phyloP scores from a whole-genome alignment of 1,139 yeast species.

The Lipomyces yarrowii region DNA sequence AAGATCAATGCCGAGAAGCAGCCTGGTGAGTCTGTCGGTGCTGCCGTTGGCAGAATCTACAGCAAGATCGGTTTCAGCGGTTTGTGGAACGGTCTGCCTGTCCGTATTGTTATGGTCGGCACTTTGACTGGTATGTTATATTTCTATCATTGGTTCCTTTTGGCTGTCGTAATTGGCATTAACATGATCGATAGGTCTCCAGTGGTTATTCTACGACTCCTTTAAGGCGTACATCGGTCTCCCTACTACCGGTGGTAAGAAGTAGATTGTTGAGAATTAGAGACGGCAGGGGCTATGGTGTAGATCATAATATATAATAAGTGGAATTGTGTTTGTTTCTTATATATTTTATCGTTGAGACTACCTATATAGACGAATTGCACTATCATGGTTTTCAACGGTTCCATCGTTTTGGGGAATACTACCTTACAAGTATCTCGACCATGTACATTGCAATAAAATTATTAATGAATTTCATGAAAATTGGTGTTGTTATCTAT shows the following conservation, averaged over 20 bases:
- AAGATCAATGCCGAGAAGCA: slow-evolving; percentile 78
- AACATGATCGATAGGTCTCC: slow-evolving; percentile 58
- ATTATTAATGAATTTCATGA: neutral
- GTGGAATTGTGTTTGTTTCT: neutral
- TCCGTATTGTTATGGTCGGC: slow-evolving; percentile 94
- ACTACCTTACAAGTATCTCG: neutral
- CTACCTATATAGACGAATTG: neutral
- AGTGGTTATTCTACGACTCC: slow-evolving; percentile 94
- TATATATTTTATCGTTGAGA: neutral
- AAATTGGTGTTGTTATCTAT: too few species aligned
- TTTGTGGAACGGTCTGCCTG: slow-evolving; percentile 91
- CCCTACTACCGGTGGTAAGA: slow-evolving; percentile 57
- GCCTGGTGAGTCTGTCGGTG: slow-evolving; percentile 65
- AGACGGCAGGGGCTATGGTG: neutral
- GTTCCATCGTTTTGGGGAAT: neutral
- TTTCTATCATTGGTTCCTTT: neutral
- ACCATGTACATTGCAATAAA: slow-evolving; percentile 6
- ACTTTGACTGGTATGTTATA: slow-evolving; percentile 71
- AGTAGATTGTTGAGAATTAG: slow-evolving; percentile 19
- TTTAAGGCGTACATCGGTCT: slow-evolving; percentile 88
- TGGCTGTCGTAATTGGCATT: slow-evolving; percentile 15
- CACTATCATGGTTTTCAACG: neutral
- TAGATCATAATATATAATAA: neutral
- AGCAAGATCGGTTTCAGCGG: slow-evolving; percentile 82
- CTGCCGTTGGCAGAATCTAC: slow-evolving; percentile 74